Conservation (phyloP, 2,329 filamentous ascomycete species). For the Emydomyces testavorans region DNA sequence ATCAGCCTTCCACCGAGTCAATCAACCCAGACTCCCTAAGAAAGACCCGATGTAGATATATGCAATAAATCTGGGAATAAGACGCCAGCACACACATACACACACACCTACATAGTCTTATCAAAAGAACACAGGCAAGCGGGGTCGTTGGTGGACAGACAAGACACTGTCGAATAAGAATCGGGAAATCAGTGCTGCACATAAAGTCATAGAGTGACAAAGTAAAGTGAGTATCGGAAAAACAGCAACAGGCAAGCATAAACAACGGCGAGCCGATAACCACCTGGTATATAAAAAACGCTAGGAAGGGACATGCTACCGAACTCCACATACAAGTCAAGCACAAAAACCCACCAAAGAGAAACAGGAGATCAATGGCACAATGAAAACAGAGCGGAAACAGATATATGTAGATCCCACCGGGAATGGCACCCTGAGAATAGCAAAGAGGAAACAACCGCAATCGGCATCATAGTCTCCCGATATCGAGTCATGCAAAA, state of each 20-base stretch:
- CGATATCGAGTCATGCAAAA: neutral
- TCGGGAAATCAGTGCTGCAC: too few relatives aligned
- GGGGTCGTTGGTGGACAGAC: too few relatives aligned
- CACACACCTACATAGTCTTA: too few relatives aligned
- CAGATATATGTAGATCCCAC: neutral
- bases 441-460: neutral
- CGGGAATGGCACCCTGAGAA: neutral
- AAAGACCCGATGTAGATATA: neutral
- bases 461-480: neutral
- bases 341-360: neutral
- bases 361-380: neutral
- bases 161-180: too few relatives aligned
- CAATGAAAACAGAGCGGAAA: constrained; percentile 3
- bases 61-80: neutral
- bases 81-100: too few relatives aligned
- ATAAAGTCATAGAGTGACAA: too few relatives aligned
- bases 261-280: neutral
- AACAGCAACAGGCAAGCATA: neutral
- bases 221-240: neutral
- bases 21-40: neutral
- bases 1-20: neutral
- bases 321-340: too few relatives aligned
- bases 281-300: neutral
- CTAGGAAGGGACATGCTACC: neutral
- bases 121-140: too few relatives aligned